A percentile compares a stretch with the other conserved stretches of the same genome.
These are phyloP conservation scores for Fusarium vanettenii DNA, from an alignment of 2,329 filamentous ascomycete species.

Conservation along the genomic window DNA sequence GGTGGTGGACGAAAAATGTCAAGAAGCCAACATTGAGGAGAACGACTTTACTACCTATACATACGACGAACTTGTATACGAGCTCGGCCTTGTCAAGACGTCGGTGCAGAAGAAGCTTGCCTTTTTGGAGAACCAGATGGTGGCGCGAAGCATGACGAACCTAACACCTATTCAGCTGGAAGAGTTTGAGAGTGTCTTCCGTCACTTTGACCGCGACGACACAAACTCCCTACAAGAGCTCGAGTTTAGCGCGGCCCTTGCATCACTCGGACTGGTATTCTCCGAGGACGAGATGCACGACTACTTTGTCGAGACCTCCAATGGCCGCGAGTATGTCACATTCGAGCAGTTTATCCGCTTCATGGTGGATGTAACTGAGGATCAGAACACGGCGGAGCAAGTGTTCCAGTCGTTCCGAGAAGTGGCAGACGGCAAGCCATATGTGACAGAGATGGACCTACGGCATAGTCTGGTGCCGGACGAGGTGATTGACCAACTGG, in stretches of 20 bases:
- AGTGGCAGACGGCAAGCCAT: conserved; percentile 97
- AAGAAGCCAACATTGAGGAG: conserved; percentile 97
- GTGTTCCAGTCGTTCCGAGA: conserved; percentile 98
- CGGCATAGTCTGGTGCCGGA: conserved; percentile 95
- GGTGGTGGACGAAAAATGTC: conserved; percentile 86
- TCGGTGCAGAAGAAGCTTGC: conserved; percentile 96
- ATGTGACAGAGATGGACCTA: conserved; percentile 97
- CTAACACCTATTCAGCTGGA: conserved; percentile 97
- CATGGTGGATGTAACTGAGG: conserved; percentile 99
- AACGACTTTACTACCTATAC: conserved; percentile 99
- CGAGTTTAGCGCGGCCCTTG: conserved; percentile 94
- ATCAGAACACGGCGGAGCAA: conserved; percentile 98
- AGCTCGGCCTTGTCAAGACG: conserved; percentile 89
- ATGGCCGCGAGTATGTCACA: conserved; percentile 81
- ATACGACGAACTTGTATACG: conserved; percentile 95
- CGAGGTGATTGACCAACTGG: conserved; percentile 93
- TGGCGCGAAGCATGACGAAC: conserved; percentile 98
- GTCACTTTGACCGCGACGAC: conserved; percentile 95
- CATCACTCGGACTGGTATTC: conserved; percentile 94
- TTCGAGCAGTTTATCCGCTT: conserved; percentile 99
- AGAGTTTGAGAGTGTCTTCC: conserved; percentile 98
- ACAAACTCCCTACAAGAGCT: conserved; percentile 92
- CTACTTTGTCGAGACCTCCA: conserved; percentile 89
- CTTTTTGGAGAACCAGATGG: conserved; percentile 98
- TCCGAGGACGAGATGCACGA: conserved; percentile 99